Conservation (phyloP, 352 stramenopile genomes). For the Peronospora farinosa region DNA sequence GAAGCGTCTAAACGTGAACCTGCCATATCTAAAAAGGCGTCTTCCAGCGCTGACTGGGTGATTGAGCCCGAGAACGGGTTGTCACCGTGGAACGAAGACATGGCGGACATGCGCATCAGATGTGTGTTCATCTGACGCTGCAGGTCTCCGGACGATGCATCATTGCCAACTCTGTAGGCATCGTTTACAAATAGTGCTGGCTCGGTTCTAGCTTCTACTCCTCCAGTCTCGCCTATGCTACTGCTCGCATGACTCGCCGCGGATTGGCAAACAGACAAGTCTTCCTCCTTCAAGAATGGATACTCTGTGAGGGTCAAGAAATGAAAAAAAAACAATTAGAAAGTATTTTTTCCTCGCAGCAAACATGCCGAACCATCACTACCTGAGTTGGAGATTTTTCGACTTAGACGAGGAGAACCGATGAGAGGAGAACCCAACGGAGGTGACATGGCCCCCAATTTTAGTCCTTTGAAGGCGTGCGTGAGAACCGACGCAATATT, state of each 20-base stretch:
- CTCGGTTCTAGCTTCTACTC: slow-evolving; percentile 7
- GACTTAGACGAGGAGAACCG: slow-evolving; percentile 50
- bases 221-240: slow-evolving; percentile 11
- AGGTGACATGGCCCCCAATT: slow-evolving; percentile 25
- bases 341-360: not conserved
- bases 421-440: slow-evolving; percentile 34
- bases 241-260: slow-evolving; percentile 23
- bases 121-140: slow-evolving; percentile 47
- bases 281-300: slow-evolving; percentile 62
- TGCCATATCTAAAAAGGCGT: slow-evolving; percentile 82
- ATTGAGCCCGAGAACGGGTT: slow-evolving; percentile 60
- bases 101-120: slow-evolving; percentile 41
- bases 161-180: slow-evolving; percentile 21
- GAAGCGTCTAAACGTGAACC: slow-evolving; percentile 69
- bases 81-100: slow-evolving; percentile 55
- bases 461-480: slow-evolving; percentile 61
- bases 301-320: slow-evolving; percentile 34
- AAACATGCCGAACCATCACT: not conserved
- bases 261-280: slow-evolving; percentile 27
- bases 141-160: slow-evolving; percentile 26
- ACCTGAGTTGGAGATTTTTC: slow-evolving; percentile 65
- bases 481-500: slow-evolving; percentile 52
- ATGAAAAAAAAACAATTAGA: not conserved
- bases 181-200: slow-evolving; percentile 27
- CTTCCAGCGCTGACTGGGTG: slow-evolving; percentile 76